These are phyloP conservation scores for Cyberlindnera samutprakarnensis DNA, from an alignment of 805 yeast species.

Conservation along the genomic window DNA sequence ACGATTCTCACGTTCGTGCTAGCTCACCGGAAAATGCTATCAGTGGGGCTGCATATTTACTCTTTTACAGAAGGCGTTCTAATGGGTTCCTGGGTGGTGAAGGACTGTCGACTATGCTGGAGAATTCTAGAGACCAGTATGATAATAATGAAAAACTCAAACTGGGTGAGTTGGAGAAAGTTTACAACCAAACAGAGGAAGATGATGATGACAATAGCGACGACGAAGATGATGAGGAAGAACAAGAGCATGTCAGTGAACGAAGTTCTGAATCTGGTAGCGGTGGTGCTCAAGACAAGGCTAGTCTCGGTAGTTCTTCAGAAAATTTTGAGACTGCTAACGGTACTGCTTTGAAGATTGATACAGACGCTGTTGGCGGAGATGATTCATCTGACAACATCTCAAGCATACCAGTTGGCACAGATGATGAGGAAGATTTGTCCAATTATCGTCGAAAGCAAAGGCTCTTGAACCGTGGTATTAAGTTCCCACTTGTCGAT, in stretches of 20 bases:
- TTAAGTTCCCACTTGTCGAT: no score
- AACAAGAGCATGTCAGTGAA: no score
- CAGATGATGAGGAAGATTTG: slow-evolving; percentile 17
- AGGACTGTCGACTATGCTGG: slow-evolving; percentile 32
- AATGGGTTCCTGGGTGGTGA: slow-evolving; percentile 39
- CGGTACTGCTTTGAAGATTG: slow-evolving; percentile 3
- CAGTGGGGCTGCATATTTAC: slow-evolving; percentile 75
- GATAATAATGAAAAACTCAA: slow-evolving; percentile 19
- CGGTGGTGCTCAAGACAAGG: slow-evolving; percentile 2
- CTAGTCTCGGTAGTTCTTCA: background rate
- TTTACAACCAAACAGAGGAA: slow-evolving; percentile 22
- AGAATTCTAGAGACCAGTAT: slow-evolving; percentile 31
- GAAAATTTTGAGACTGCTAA: background rate
- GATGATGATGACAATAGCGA: slow-evolving; percentile 12
- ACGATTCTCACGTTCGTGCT: slow-evolving; percentile 69
- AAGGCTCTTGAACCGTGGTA: slow-evolving; percentile 17
- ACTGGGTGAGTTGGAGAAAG: slow-evolving; percentile 16
- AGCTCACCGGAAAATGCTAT: slow-evolving; percentile 54
- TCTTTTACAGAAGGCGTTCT: slow-evolving; percentile 65
- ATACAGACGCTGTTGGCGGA: background rate
- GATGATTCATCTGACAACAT: slow-evolving; percentile 13
- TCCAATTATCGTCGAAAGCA: slow-evolving; percentile 20
- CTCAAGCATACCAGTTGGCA: slow-evolving; percentile 18
- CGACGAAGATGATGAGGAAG: slow-evolving; percentile 12
- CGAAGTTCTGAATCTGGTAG: slow-evolving; percentile 1